phyloP scores from a whole-genome alignment of 306 rosid genomes.

The Fagus sylvatica region DNA sequence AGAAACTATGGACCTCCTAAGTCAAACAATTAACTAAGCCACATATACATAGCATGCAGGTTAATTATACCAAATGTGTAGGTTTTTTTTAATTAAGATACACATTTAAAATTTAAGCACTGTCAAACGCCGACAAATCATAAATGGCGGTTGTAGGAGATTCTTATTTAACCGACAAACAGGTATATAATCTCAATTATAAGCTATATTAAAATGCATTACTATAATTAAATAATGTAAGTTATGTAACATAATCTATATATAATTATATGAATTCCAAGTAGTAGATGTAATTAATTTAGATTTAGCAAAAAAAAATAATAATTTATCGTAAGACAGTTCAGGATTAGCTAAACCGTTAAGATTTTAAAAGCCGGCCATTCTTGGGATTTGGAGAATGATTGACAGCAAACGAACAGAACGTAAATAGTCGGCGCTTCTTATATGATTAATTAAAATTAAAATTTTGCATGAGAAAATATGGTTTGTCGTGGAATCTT shows the following conservation, averaged over 20 bases:
- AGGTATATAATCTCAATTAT: slow-evolving; percentile 38
- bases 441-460: slow-evolving; percentile 15
- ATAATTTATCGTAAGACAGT: slow-evolving; percentile 34
- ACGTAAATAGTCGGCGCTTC: slow-evolving; percentile 59
- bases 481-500: slow-evolving; percentile 13
- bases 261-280: slow-evolving; percentile 20
- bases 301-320: neutral
- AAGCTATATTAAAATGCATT: slow-evolving; percentile 22
- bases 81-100: slow-evolving; percentile 1
- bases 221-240: neutral
- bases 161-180: slow-evolving; percentile 45
- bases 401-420: slow-evolving; percentile 63
- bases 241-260: neutral
- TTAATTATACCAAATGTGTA: slow-evolving; percentile 35
- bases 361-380: slow-evolving; percentile 60
- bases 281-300: slow-evolving; percentile 20
- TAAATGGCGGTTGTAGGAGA: slow-evolving; percentile 48
- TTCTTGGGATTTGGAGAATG: slow-evolving; percentile 53
- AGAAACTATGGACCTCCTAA: slow-evolving; percentile 16
- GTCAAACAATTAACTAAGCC: slow-evolving; percentile 54
- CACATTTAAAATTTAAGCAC: slow-evolving; percentile 4
- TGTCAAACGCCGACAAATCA: slow-evolving; percentile 63
- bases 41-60: slow-evolving; percentile 16
- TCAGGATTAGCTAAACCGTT: slow-evolving; percentile 49
- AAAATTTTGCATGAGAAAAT: neutral